Evolutionary conservation across 495 filamentous ascomycete genomes (phyloP).

Genomic region (Tetracladium marchalianum): DNA sequence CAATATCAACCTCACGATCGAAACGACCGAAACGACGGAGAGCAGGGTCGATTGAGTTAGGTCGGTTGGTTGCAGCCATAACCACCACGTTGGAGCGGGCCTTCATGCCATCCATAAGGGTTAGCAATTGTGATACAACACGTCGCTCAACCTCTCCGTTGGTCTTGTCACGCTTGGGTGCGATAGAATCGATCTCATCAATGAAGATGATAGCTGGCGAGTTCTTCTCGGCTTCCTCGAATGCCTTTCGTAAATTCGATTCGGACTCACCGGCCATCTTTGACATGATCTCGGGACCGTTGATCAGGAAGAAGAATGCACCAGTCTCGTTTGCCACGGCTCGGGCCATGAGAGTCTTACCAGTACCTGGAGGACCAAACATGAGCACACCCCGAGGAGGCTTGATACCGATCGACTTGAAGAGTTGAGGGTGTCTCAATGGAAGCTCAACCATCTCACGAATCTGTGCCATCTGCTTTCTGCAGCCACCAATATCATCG

Average conservation of each 20-base stretch:
- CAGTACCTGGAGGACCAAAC: slow-evolving; percentile 94
- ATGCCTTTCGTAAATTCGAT: slow-evolving; percentile 93
- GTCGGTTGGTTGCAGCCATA: slow-evolving; percentile 96
- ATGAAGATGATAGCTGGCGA: slow-evolving; percentile 99
- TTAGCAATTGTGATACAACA: slow-evolving; percentile 95
- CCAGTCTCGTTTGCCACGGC: slow-evolving; percentile 98
- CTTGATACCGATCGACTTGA: slow-evolving; percentile 99
- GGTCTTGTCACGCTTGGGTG: slow-evolving; percentile 99
- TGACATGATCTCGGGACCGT: slow-evolving; percentile 98
- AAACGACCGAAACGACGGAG: slow-evolving; percentile 96
- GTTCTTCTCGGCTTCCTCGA: slow-evolving; percentile 99
- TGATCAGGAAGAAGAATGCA: slow-evolving; percentile 99
- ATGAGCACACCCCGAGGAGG: slow-evolving; percentile 96
- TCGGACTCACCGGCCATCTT: slow-evolving; percentile 99
- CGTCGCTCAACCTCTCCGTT: slow-evolving; percentile 98
- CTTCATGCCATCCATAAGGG: slow-evolving; percentile 99
- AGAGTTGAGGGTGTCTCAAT: slow-evolving; percentile 91
- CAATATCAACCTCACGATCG: slow-evolving; percentile 93
- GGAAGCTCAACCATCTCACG: slow-evolving; percentile 97
- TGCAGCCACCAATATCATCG: slow-evolving; percentile 97
- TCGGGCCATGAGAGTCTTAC: slow-evolving; percentile 98
- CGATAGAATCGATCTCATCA: slow-evolving; percentile 97
- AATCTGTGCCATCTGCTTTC: slow-evolving; percentile 99
- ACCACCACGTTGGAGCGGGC: slow-evolving; percentile 95
- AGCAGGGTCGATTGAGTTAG: slow-evolving; percentile 95